Evolutionary conservation across 2,329 filamentous ascomycete species (phyloP).

Genomic region (Colletotrichum lupini): DNA sequence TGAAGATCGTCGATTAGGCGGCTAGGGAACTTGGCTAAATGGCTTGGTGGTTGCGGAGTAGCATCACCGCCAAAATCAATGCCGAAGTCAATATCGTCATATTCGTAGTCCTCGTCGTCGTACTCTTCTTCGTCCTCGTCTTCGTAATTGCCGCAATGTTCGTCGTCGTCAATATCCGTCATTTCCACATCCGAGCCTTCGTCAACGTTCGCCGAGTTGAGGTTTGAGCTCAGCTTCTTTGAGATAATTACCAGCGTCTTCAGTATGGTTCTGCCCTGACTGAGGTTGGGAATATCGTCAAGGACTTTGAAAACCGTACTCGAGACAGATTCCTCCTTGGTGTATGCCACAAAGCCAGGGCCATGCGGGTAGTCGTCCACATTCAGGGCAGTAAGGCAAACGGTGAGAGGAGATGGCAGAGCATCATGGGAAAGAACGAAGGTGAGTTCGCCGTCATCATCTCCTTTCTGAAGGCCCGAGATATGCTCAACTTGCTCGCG

Average conservation of each 20-base stretch:
- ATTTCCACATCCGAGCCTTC: conserved; percentile 40
- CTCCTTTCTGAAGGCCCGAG: conserved; percentile 66
- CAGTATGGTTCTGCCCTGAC: conserved; percentile 55
- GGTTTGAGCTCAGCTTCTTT: conserved; percentile 41
- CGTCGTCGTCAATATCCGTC: conserved; percentile 37
- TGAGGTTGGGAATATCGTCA: conserved; percentile 54
- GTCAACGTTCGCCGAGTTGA: conserved; percentile 47
- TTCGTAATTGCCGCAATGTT: conserved; percentile 41
- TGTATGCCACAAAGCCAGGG: conserved; percentile 56
- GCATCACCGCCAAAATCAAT: conserved; percentile 42
- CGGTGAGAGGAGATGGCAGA: conserved; percentile 43
- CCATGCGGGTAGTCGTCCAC: conserved; percentile 50
- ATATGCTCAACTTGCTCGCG: conserved; percentile 60
- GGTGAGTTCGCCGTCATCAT: conserved; percentile 78
- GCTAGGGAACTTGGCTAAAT: conserved; percentile 43
- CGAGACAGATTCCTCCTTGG: conserved; percentile 49
- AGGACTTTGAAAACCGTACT: conserved; percentile 49
- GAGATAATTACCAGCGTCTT: conserved; percentile 44
- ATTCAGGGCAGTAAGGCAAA: conserved; percentile 38
- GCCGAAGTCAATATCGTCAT: conserved; percentile 45
- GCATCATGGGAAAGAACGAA: conserved; percentile 61
- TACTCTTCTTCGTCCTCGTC: conserved; percentile 47
- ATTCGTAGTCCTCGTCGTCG: conserved; percentile 43
- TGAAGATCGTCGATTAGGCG: conserved; percentile 65
- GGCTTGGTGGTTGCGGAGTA: conserved; percentile 37